Evolutionary conservation across 441 rosid species (phyloP), one percentile per base, ranked within the genome.

Genomic region (Cnidoscolus chayamansa): DNA sequence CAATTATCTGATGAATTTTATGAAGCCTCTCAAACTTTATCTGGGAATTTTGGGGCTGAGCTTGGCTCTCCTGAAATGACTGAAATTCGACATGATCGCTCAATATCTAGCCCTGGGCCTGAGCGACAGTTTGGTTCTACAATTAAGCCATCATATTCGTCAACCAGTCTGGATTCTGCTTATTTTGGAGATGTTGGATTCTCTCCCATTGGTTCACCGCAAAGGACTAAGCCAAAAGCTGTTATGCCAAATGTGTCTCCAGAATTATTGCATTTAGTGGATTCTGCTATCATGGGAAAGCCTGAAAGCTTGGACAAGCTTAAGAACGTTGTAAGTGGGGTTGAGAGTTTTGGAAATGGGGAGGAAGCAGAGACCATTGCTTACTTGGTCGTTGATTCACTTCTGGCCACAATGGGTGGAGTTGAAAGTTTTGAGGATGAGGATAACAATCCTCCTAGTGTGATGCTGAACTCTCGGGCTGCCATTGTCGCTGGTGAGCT

Each of bases 241-340:
- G 83, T 80, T 11, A 81, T 88, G 89, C 98, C 99, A 63, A 91
- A 91, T 79, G 99, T 96, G 62, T 91, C 99, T 76, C 99, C 99
- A 6, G 99, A 96, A 84, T 82, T 96, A 75, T 86, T 96, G 82
- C 99, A 96, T 82, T 83, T 96, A 74, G 97, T 96, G 78, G 99
- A 96, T 89, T 96, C 99, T 72, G 97, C 96, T 71, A 96, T 96
- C 76, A 96, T 93, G 99, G 99, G 99, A 53, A 93, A 93, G 82
- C 90, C 93, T 70, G 96, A 93, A 83, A 88, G 93, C 87, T 81
- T 96, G 78, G 88, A 83, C 49, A 96, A 87, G 76, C 88, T 96
- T 76, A 93, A 87, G 89, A 93, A 90, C 80, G 87, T 93, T 75
- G 97, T 91, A 13, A 83, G 85, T 54, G 97, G 98, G 51, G 79